A percentile compares a stretch with the other conserved stretches of the same genome.
Evolutionary conservation across 2,329 filamentous ascomycete genomes (phyloP).

Genomic region (Periconia macrospinosa): DNA sequence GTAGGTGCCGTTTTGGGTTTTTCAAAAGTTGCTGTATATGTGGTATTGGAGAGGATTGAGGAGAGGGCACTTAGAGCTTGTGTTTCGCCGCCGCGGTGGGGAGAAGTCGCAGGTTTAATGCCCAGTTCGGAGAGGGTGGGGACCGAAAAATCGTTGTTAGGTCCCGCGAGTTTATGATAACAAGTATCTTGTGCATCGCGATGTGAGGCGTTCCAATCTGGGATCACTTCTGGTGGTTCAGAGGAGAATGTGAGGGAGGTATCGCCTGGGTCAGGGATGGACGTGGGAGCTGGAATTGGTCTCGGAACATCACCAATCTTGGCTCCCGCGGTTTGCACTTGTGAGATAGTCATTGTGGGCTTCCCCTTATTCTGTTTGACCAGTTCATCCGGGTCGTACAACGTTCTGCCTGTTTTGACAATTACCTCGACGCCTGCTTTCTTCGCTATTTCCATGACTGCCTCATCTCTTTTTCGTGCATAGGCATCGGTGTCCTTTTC

Average conservation of each 20-base stretch:
- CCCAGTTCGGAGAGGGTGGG: constrained; percentile 73
- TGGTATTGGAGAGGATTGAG: constrained; percentile 61
- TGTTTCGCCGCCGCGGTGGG: constrained; percentile 72
- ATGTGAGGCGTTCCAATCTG: constrained; percentile 63
- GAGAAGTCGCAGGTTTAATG: constrained; percentile 61
- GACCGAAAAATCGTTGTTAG: constrained; percentile 68
- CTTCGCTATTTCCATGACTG: constrained; percentile 61
- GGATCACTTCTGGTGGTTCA: constrained; percentile 51
- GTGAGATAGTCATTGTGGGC: constrained; percentile 73
- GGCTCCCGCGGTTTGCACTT: constrained; percentile 62
- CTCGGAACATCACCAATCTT: constrained; percentile 64
- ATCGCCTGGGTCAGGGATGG: constrained; percentile 66
- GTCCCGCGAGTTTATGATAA: constrained; percentile 66
- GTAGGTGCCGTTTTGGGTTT: constrained; percentile 77
- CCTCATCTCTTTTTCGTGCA: constrained; percentile 64
- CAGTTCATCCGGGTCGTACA: constrained; percentile 74
- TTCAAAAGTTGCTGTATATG: constrained; percentile 72
- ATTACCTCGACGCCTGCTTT: constrained; percentile 70
- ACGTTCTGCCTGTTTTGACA: constrained; percentile 64
- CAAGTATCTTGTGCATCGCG: constrained; percentile 59
- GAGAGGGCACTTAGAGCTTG: constrained; percentile 62
- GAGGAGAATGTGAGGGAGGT: constrained; percentile 63
- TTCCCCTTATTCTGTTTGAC: constrained; percentile 67
- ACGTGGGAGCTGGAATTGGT: constrained; percentile 62
- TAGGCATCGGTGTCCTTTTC: constrained; percentile 80